phyloP scores from a whole-genome alignment of 768 basidiomycete genomes.

The Calocybe gangraenosa region DNA sequence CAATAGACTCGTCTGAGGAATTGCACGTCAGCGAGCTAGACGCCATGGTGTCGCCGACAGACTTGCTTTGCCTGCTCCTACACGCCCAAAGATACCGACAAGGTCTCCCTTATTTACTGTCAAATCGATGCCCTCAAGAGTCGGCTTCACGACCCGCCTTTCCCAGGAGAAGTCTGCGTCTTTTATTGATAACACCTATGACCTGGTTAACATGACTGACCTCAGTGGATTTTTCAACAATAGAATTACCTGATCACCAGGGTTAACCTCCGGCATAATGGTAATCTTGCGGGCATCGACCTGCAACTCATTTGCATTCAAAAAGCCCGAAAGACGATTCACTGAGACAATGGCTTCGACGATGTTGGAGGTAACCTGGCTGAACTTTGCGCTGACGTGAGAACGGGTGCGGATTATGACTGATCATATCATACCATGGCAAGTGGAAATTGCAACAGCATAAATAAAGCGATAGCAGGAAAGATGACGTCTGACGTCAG shows the following conservation, averaged over 20 bases:
- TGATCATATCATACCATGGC: slow-evolving; percentile 54
- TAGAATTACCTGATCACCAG: slow-evolving; percentile 56
- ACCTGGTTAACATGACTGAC: neutral
- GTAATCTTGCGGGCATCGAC: slow-evolving; percentile 63
- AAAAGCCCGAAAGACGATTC: slow-evolving; percentile 70
- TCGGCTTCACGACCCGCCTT: slow-evolving; percentile 48
- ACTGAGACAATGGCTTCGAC: slow-evolving; percentile 87
- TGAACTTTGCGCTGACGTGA: slow-evolving; percentile 40
- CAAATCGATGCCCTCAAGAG: slow-evolving; percentile 75
- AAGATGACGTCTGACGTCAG: slow-evolving; percentile 91
- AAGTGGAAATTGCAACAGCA: slow-evolving; percentile 82
- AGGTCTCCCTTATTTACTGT: slow-evolving; percentile 79
- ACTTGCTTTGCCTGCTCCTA: slow-evolving; percentile 83
- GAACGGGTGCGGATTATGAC: neutral
- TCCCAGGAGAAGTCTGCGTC: slow-evolving; percentile 85
- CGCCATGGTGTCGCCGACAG: neutral
- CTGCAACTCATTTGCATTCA: slow-evolving; percentile 79
- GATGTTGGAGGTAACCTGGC: slow-evolving; percentile 71
- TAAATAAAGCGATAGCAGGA: slow-evolving; percentile 90
- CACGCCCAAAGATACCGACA: slow-evolving; percentile 80
- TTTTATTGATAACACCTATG: slow-evolving; percentile 59
- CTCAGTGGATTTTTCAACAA: too few relatives aligned
- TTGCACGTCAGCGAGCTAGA: neutral
- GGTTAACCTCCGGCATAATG: slow-evolving; percentile 32
- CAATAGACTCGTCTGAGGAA: slow-evolving; percentile 58